phyloP scores from a whole-genome alignment of 2,329 filamentous ascomycete species.

The Aspergillus latus region DNA sequence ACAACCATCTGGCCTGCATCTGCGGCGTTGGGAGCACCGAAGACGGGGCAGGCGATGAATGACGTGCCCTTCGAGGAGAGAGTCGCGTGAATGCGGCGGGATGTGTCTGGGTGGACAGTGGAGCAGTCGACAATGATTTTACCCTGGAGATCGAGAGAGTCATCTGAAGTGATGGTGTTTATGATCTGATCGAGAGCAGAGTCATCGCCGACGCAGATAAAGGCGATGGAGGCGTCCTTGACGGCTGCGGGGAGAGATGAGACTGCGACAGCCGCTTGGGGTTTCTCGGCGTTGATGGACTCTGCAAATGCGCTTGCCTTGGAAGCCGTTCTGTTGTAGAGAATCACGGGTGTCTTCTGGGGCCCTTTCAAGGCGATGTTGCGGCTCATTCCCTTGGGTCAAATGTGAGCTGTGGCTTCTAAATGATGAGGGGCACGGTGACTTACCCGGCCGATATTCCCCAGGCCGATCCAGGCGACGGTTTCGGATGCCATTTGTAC shows the following conservation, averaged over 20 bases:
- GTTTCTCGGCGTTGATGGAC: slow-evolving; percentile 59
- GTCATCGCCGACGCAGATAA: slow-evolving; percentile 78
- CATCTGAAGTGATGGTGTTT: slow-evolving; percentile 51
- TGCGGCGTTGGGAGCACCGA: slow-evolving; percentile 41
- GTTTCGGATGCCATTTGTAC: slow-evolving; percentile 40
- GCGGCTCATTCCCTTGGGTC: slow-evolving; percentile 71
- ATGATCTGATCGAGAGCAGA: slow-evolving; percentile 66
- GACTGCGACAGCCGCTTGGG: slow-evolving; percentile 55
- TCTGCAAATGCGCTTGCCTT: slow-evolving; percentile 64
- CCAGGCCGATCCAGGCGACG: slow-evolving; percentile 77
- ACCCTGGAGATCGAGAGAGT: slow-evolving; percentile 55
- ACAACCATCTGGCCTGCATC: slow-evolving; percentile 69
- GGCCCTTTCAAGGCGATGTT: slow-evolving; percentile 78
- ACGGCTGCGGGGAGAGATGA: slow-evolving; percentile 66
- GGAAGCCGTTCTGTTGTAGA: slow-evolving; percentile 76
- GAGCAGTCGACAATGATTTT: slow-evolving; percentile 88
- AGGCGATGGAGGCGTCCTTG: slow-evolving; percentile 71
- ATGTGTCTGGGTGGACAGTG: slow-evolving; percentile 81
- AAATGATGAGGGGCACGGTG: not conserved
- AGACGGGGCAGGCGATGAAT: slow-evolving; percentile 70
- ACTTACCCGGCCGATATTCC: slow-evolving; percentile 80
- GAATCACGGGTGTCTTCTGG: slow-evolving; percentile 67
- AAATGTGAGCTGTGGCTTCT: slow-evolving; percentile 11
- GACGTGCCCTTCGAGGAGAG: slow-evolving; percentile 60
- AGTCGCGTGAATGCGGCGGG: slow-evolving; percentile 63